A percentile compares a stretch with the other conserved stretches of the same genome.
These are phyloP conservation scores for Pulveroboletus sp. DNA, from an alignment of 768 basidiomycete genomes.

Conservation along the genomic window DNA sequence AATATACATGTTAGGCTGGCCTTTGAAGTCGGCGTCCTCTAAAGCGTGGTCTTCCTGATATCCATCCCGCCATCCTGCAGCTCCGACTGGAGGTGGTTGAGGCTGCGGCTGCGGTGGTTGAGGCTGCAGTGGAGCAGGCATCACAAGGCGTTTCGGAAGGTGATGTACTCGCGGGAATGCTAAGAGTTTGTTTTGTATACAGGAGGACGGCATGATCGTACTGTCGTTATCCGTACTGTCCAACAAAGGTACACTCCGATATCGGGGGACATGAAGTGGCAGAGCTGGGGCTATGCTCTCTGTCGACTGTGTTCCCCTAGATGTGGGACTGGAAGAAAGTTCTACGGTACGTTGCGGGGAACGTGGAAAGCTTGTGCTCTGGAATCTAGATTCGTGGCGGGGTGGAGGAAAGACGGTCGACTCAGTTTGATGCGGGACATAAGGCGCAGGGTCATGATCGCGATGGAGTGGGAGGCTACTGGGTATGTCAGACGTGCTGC, in stretches of 20 bases:
- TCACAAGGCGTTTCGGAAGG: slow-evolving; percentile 63
- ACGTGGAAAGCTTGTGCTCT: slow-evolving; percentile 5
- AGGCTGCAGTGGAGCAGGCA: slow-evolving; percentile 64
- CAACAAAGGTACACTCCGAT: slow-evolving; percentile 8
- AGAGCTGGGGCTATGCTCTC: not conserved
- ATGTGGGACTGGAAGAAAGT: not conserved
- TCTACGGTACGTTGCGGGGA: slow-evolving; percentile 6
- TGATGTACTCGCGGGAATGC: slow-evolving; percentile 29
- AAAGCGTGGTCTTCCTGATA: slow-evolving; percentile 4
- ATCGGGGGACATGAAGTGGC: slow-evolving; percentile 1
- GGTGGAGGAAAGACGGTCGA: slow-evolving; percentile 20
- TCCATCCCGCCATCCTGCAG: slow-evolving; percentile 3
- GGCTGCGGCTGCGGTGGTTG: slow-evolving; percentile 16
- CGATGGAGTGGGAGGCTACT: slow-evolving; percentile 6
- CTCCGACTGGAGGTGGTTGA: slow-evolving; percentile 5
- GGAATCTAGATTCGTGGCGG: slow-evolving; percentile 14
- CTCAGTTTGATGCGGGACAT: slow-evolving; percentile 12
- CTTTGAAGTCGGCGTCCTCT: slow-evolving; percentile 1
- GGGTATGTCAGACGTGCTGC: slow-evolving; percentile 6
- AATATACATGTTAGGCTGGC: slow-evolving; percentile 5
- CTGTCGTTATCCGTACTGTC: slow-evolving; percentile 5
- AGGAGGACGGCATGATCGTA: slow-evolving; percentile 1
- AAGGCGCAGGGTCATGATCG: slow-evolving; percentile 9
- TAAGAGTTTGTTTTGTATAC: slow-evolving; percentile 4
- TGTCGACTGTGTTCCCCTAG: slow-evolving; percentile 4